phyloP scores from a whole-genome alignment of 208 protist species.

The Trichomonas tenax region DNA sequence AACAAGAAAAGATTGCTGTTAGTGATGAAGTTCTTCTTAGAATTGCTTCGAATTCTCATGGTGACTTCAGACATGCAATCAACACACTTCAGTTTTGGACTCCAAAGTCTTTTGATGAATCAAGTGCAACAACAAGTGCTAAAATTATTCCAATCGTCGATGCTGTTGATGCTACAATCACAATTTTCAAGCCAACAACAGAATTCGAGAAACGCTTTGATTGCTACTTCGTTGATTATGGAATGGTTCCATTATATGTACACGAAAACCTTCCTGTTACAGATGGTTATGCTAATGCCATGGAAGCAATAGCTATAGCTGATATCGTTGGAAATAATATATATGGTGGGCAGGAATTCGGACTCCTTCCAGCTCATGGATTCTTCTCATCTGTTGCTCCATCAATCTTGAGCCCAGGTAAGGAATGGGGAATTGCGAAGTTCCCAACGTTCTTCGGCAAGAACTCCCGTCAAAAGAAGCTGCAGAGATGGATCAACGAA shows the following conservation, averaged over 20 bases:
- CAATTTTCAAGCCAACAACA: neutral
- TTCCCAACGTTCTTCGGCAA: neutral
- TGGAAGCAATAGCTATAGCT: neutral
- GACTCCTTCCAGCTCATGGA: neutral
- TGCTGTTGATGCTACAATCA: neutral
- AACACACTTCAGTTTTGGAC: conserved; percentile 10
- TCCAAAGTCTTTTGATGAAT: conserved; percentile 48
- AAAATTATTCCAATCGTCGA: neutral
- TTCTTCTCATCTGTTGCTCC: conserved; percentile 11
- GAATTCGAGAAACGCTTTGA: neutral
- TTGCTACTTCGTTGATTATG: conserved; percentile 18
- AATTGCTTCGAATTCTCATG: neutral
- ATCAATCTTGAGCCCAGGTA: neutral
- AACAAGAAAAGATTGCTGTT: conserved; percentile 59
- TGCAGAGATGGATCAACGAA: neutral
- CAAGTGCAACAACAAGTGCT: neutral
- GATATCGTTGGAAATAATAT: neutral
- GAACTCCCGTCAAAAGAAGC: neutral
- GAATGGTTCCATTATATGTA: conserved; percentile 12
- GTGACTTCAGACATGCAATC: neutral
- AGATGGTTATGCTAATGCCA: neutral
- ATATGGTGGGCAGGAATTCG: neutral
- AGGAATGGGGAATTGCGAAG: neutral
- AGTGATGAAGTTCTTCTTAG: conserved; percentile 52
- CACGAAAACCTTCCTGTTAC: neutral